phyloP scores from a whole-genome alignment of 768 basidiomycete genomes.

The Gloeophyllum trabeum region DNA sequence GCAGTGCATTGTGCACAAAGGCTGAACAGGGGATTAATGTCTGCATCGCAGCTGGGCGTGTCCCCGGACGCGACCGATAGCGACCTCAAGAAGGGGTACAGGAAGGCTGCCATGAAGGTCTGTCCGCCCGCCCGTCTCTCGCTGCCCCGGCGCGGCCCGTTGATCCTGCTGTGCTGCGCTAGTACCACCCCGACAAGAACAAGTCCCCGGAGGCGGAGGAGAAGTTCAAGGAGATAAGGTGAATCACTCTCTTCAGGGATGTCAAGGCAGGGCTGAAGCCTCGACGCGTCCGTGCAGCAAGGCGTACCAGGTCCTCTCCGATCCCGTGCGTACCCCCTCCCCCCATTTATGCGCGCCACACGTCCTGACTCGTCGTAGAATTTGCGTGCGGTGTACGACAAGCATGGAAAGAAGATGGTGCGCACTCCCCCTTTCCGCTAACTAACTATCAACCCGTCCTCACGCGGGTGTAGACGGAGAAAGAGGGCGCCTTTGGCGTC shows the following conservation, averaged over 20 bases:
- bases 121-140: too few species aligned
- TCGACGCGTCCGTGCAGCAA: slow-evolving; percentile 61
- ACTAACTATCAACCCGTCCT: slow-evolving; percentile 3
- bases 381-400: slow-evolving; percentile 83
- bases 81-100: slow-evolving; percentile 87
- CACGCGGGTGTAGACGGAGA: slow-evolving; percentile 46
- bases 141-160: background rate
- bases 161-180: background rate
- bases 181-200: slow-evolving; percentile 97
- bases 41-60: slow-evolving; percentile 48
- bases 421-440: slow-evolving; percentile 13
- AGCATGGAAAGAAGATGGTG: slow-evolving; percentile 87
- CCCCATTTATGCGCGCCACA: slow-evolving; percentile 3
- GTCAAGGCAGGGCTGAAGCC: too few species aligned
- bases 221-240: slow-evolving; percentile 96
- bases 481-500: slow-evolving; percentile 68
- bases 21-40: background rate
- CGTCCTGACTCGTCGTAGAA: slow-evolving; percentile 33
- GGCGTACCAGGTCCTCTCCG: slow-evolving; percentile 89
- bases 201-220: slow-evolving; percentile 85
- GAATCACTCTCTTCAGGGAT: too few species aligned
- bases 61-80: slow-evolving; percentile 64
- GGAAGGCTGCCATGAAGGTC: slow-evolving; percentile 91
- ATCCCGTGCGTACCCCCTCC: slow-evolving; percentile 42
- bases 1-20: slow-evolving; percentile 1